phyloP scores from a whole-genome alignment of 768 basidiomycete species.

The Boletus edulis region DNA sequence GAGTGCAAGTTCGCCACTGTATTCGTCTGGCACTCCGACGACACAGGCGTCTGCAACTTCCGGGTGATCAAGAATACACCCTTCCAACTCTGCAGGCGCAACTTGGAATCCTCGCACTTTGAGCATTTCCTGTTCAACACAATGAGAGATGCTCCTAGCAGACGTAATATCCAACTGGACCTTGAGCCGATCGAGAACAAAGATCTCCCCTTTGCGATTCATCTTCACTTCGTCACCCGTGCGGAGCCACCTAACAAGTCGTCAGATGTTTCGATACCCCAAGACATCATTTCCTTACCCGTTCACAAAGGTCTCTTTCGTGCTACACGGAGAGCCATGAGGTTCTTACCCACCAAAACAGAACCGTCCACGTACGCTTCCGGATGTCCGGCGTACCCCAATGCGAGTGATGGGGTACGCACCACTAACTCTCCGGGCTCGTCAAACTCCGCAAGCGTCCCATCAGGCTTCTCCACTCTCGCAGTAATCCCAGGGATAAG shows the following conservation, averaged over 20 bases:
- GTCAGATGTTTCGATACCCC: background rate
- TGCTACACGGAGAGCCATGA: conserved; percentile 37
- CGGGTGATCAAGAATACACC: conserved; percentile 57
- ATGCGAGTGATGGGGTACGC: conserved; percentile 56
- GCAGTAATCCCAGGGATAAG: conserved; percentile 57
- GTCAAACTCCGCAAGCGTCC: conserved; percentile 50
- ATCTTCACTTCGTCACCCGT: conserved; percentile 72
- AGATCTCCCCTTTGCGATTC: conserved; percentile 59
- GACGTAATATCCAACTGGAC: conserved; percentile 29
- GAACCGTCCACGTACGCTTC: conserved; percentile 47
- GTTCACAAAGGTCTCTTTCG: conserved; percentile 60
- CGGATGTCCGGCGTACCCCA: conserved; percentile 57
- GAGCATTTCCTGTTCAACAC: conserved; percentile 55
- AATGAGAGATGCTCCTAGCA: background rate
- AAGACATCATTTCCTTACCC: conserved; percentile 24
- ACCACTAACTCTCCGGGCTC: conserved; percentile 65
- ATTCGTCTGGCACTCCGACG: conserved; percentile 68
- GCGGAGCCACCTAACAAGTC: conserved; percentile 50
- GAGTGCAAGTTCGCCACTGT: conserved; percentile 70
- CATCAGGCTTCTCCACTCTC: conserved; percentile 57
- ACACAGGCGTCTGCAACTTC: conserved; percentile 64
- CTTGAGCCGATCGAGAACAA: conserved; percentile 73
- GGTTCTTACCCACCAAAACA: background rate
- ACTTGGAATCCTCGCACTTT: conserved; percentile 62
- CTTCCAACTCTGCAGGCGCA: conserved; percentile 66